Percentiles rank a stretch among this genome's conserved stretches.
Conservation (phyloP, 148 eudicot genomes). For the Amaranthus hypochondriacus region DNA sequence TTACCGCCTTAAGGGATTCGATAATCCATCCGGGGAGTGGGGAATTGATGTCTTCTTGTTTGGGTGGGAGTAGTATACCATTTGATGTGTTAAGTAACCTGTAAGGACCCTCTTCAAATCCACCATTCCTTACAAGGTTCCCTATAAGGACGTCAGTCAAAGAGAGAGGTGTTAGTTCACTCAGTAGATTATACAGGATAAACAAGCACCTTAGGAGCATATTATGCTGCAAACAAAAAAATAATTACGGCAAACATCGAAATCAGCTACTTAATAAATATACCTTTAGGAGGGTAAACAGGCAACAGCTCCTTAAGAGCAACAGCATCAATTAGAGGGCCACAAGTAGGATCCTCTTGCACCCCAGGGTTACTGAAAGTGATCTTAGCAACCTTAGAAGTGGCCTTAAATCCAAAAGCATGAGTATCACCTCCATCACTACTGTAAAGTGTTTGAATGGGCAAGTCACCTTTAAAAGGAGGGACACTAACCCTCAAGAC, state of each 20-base stretch:
- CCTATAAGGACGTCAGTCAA: slow-evolving; percentile 26
- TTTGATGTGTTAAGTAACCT: slow-evolving; percentile 50
- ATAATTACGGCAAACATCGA: neutral
- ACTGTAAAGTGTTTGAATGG: slow-evolving; percentile 75
- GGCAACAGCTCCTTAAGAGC: slow-evolving; percentile 81
- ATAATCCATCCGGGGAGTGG: slow-evolving; percentile 90
- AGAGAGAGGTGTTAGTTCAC: neutral
- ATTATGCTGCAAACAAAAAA: neutral
- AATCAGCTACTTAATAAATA: neutral
- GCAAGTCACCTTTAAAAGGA: slow-evolving; percentile 64
- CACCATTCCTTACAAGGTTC: slow-evolving; percentile 66
- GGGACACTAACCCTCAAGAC: slow-evolving; percentile 67
- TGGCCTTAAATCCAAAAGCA: slow-evolving; percentile 64
- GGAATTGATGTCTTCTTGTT: slow-evolving; percentile 55
- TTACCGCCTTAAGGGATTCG: slow-evolving; percentile 77
- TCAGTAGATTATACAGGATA: neutral
- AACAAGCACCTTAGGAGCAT: too few relatives aligned
- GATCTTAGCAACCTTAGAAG: slow-evolving; percentile 37
- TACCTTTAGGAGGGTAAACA: slow-evolving; percentile 40
- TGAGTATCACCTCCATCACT: slow-evolving; percentile 75
- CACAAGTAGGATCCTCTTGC: slow-evolving; percentile 88
- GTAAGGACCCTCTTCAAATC: slow-evolving; percentile 77
- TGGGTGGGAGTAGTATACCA: slow-evolving; percentile 80
- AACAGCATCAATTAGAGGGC: slow-evolving; percentile 79
- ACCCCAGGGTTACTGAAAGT: slow-evolving; percentile 65